Base-by-base conservation (phyloP, 2,329 filamentous ascomycete species). In the Periglandula ipomoeae region DNA sequence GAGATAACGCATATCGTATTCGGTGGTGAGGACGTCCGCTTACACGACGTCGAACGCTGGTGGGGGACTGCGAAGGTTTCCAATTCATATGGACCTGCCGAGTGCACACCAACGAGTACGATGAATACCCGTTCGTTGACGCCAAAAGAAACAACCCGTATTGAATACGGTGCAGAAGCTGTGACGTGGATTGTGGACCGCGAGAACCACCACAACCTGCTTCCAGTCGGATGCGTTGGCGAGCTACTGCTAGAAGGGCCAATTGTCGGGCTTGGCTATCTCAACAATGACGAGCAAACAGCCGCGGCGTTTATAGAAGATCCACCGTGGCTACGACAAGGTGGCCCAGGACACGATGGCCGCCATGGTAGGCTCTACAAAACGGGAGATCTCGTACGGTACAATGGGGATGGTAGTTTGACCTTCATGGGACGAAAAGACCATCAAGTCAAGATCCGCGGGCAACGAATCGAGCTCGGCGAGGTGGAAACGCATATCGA, bases 221-320 rank as follows among this genome's bases (percentile, higher is more conserved):
- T 47, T 54, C 26, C 53, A 2, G 35, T 48, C 6, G 63, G 63
- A 2, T 48, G 40, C 4, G 40, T 59, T 1, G 65, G 64, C 2
- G 67, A 70, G 47, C 54, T 70, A 15, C 52, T 65, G 3, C 50
- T 73, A 20, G 67, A 67, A 50, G 70, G 71, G 0, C 74, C 74
- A 1, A 65, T 70, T 2, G 66, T 79, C 9, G 73, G 70, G 13
- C 61, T 67, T 39, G 73, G 75, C 26, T 80, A 79, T 51, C 58
- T 76, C 13, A 70, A 74, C 44, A 57, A 65, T 24, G 24, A 59
- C 0, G 48, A 42, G 5, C 54, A 53, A 42, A 67, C 72, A 62
- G 50, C 62, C 47, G 17, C 50, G 0, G 55, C 55, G 1, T 66
- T 65, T 27, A 58, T 65, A 30, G 22, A 58, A n/a, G 44, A 51